Evolutionary conservation across 2,329 filamentous ascomycete genomes (phyloP).

Genomic region (Neofusicoccum laricinum): DNA sequence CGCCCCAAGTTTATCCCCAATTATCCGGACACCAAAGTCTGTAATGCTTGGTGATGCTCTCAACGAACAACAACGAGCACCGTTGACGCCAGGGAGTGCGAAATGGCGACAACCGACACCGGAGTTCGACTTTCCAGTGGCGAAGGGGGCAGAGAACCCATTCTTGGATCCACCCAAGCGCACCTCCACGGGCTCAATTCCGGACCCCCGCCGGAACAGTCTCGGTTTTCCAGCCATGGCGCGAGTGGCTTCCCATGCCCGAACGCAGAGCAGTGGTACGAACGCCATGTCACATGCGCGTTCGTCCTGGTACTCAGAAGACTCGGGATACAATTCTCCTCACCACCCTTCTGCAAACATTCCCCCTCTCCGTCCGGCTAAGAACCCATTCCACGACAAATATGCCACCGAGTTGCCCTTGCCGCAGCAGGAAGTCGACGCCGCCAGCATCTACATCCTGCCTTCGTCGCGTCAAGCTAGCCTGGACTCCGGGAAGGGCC

Average conservation of each 20-base stretch:
- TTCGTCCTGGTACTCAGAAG: not conserved
- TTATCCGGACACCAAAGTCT: not conserved
- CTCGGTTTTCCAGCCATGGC: not conserved
- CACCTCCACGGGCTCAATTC: not conserved
- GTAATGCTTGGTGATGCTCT: not conserved
- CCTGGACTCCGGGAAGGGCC: not conserved
- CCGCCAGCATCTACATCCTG: constrained; percentile 12
- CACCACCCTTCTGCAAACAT: constrained; percentile 1
- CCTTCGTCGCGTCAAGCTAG: not conserved
- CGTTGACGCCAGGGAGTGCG: not conserved
- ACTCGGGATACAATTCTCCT: constrained; percentile 12
- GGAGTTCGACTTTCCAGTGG: not conserved
- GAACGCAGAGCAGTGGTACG: not conserved
- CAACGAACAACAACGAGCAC: not conserved
- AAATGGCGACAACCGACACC: constrained; percentile 6
- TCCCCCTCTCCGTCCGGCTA: not conserved
- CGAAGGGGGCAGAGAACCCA: not conserved
- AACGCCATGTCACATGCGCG: not conserved
- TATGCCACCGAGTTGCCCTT: not conserved
- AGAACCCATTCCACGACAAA: not conserved
- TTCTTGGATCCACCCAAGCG: constrained; percentile 4
- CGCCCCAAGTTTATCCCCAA: not conserved
- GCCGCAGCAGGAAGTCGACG: not conserved
- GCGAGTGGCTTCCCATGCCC: not conserved
- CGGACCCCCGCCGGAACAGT: not conserved